Base-by-base conservation (phyloP, 371 early-diverging fungal species). In the Lichtheimia hyalospora region DNA sequence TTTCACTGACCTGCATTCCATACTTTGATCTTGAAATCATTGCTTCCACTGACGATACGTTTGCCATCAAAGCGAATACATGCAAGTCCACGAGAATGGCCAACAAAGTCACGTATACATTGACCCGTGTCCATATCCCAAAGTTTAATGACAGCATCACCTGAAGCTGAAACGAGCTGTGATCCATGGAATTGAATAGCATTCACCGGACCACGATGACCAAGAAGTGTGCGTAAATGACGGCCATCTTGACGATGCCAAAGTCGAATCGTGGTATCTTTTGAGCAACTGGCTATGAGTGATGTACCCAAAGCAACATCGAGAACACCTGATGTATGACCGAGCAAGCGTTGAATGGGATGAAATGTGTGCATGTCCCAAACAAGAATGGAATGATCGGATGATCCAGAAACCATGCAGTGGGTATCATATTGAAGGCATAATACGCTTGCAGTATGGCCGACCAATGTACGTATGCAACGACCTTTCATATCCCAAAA, bases 61-160 rank as follows among this genome's bases (percentile, higher is more conserved):
- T 87, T 83, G 25, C 96, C 95, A 67, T 94, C 94, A 71, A 88
- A 97, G 61, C 95, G 96, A 54, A 96, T 92, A 64, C 95, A 96
- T 0, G 98, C 93, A 7, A 99, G 73, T 0, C 97, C 97, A 27
- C 94, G 82, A 20, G 81, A 72, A 63, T 92, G 92, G 13, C 92
- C 92, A 20, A 68, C 63, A 68, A 89, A 89, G 55, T 85, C 84
- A 13, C 88, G 84, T 2, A 90, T 58, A 48, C 82, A 81, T 21
- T 70, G 68, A 18, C 91, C 91, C 0, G 90, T 88, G n/a, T 78
- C 68, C 14, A 91, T 63, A 68, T 93, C 85, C 97, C 97, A 96
- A 64, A 96, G 64, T 64, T 92, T 93, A 65, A 96, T 86, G 49
- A 88, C 62, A 15, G 88, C 82, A 66, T 96, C 97, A 16, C 95